Evolutionary conservation across 345 rosid species (phyloP).

Genomic region (Psidium guajava): DNA sequence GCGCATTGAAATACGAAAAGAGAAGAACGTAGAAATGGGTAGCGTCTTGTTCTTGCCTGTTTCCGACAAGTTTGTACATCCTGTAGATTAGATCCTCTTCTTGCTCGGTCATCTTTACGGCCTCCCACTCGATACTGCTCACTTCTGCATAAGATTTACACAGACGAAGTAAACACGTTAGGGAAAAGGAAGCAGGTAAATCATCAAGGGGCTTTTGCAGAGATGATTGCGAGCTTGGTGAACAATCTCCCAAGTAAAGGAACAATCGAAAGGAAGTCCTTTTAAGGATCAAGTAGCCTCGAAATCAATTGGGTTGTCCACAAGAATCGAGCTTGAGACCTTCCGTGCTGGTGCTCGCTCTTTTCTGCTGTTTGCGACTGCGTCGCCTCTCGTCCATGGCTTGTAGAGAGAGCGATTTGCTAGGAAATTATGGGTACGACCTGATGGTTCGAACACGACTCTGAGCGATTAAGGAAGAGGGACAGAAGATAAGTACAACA

Average conservation of each 20-base stretch:
- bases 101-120: slow-evolving; percentile 44
- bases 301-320: not conserved
- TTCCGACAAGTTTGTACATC: slow-evolving; percentile 59
- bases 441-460: not conserved
- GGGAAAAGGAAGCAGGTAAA: not conserved
- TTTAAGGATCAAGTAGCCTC: not conserved
- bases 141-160: slow-evolving; percentile 26
- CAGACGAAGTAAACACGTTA: not conserved
- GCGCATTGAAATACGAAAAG: not conserved
- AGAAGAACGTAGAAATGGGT: not conserved
- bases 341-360: not conserved
- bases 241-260: not conserved
- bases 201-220: not conserved
- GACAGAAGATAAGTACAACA: not conserved
- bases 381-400: not conserved
- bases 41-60: slow-evolving; percentile 22
- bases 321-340: not conserved
- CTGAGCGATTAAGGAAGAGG: not conserved
- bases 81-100: slow-evolving; percentile 64
- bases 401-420: not conserved
- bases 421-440: not conserved
- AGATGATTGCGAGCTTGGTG: not conserved
- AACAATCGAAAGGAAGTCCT: not conserved
- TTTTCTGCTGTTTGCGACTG: not conserved
- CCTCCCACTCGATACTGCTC: slow-evolving; percentile 52